phyloP scores from a whole-genome alignment of 805 yeast species.

The Candida broadrunensis region DNA sequence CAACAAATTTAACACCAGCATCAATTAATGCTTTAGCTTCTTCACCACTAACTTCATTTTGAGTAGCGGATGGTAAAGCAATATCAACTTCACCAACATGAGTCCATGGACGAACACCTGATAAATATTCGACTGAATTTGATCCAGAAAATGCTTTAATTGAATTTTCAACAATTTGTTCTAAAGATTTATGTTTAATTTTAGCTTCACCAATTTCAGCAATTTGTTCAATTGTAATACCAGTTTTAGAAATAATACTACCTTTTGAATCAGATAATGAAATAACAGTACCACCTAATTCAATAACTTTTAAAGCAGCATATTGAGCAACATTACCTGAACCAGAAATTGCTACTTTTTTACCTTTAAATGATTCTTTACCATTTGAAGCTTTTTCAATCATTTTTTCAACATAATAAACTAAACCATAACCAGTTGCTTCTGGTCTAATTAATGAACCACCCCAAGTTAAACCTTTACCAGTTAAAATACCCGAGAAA shows the following conservation, averaged over 20 bases:
- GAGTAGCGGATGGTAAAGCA: constrained; percentile 98
- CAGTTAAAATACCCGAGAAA: constrained; percentile 97
- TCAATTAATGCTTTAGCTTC: constrained; percentile 94
- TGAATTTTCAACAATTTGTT: constrained; percentile 55
- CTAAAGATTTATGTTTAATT: constrained; percentile 71
- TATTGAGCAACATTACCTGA: constrained; percentile 99
- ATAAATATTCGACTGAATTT: constrained; percentile 68
- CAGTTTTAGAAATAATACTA: constrained; percentile 69
- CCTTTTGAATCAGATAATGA: constrained; percentile 96
- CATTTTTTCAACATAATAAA: constrained; percentile 97
- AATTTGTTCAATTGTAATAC: constrained; percentile 83
- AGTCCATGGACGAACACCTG: constrained; percentile 96
- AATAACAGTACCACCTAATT: constrained; percentile 93
- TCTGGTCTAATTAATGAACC: constrained; percentile 98
- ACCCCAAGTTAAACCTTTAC: constrained; percentile 98
- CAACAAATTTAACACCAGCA: constrained; percentile 88
- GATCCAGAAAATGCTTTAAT: constrained; percentile 55
- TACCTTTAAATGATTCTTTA: constrained; percentile 86
- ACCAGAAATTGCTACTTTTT: constrained; percentile 95
- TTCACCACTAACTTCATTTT: constrained; percentile 94
- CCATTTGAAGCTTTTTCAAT: constrained; percentile 89
- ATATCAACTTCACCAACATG: constrained; percentile 89
- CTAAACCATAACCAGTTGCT: constrained; percentile 98
- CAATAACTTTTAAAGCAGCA: constrained; percentile 96
- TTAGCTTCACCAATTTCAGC: constrained; percentile 74